Conservation (phyloP, 2,329 filamentous ascomycete species). For the Sporothrix pallida region DNA sequence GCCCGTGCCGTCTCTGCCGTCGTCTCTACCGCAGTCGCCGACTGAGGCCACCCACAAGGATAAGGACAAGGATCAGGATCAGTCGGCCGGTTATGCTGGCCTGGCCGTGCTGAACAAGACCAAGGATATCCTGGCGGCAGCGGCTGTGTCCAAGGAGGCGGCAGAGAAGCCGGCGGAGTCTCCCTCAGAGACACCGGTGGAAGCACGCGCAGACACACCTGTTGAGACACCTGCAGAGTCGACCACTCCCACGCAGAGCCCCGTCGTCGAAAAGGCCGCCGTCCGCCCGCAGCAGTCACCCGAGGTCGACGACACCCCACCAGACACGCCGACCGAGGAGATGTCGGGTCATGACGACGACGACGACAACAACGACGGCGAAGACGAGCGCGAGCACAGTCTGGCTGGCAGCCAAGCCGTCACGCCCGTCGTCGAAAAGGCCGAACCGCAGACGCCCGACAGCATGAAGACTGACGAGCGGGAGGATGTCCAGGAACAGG, state of each 20-base stretch:
- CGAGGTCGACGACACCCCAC: conserved; percentile 16
- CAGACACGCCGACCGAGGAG: conserved; percentile 11
- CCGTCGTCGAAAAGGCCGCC: background rate
- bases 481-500: background rate
- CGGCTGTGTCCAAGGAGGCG: background rate
- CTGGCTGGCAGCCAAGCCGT: background rate
- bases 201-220: background rate
- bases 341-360: background rate
- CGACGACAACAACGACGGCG: background rate
- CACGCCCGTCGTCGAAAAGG: background rate
- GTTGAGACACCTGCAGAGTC: background rate
- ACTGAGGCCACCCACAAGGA: background rate
- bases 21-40: background rate
- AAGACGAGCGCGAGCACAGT: background rate
- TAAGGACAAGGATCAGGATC: background rate
- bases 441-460: background rate
- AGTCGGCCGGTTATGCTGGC: background rate
- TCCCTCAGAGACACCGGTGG: background rate
- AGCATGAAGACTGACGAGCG: background rate
- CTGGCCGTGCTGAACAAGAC: conserved; percentile 24
- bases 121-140: background rate
- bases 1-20: background rate
- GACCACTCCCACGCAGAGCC: background rate
- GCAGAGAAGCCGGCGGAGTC: no score
- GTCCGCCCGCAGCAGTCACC: background rate